These are phyloP conservation scores for Paecilomyces sp. DNA, from an alignment of 2,329 filamentous ascomycete species.

Conservation along the genomic window DNA sequence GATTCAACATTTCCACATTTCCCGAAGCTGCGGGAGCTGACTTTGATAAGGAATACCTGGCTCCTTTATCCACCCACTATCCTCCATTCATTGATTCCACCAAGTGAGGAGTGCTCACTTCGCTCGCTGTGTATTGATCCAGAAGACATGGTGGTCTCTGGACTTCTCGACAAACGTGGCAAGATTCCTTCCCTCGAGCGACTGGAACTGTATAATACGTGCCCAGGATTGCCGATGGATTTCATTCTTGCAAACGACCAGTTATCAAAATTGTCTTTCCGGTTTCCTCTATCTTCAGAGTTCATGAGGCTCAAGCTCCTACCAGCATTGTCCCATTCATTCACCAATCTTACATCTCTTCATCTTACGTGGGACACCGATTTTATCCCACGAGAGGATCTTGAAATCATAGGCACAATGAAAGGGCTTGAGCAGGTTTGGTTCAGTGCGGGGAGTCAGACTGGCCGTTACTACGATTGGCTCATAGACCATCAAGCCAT, in stretches of 20 bases:
- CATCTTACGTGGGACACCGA: neutral
- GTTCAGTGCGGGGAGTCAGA: slow-evolving; percentile 2
- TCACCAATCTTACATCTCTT: slow-evolving; percentile 1
- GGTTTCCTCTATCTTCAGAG: neutral
- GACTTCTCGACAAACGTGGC: neutral
- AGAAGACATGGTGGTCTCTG: neutral
- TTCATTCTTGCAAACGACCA: neutral
- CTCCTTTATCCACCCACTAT: neutral
- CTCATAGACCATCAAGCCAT: slow-evolving; percentile 3
- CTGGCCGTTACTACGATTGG: slow-evolving; percentile 1
- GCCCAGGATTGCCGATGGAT: neutral
- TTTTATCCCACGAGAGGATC: neutral
- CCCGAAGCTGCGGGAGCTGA: neutral
- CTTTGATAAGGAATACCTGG: neutral
- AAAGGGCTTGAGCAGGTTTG: slow-evolving; percentile 3
- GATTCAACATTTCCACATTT: neutral
- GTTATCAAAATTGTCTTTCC: neutral
- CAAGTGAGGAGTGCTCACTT: neutral
- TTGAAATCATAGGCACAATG: neutral
- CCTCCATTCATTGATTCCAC: neutral
- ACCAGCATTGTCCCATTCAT: slow-evolving; percentile 1
- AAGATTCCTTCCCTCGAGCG: neutral
- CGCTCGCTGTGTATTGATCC: neutral
- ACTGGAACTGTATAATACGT: neutral
- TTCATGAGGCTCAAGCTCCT: neutral